Evolutionary conservation across 768 basidiomycete genomes (phyloP).

Genomic region (Rossbeevera mucosa): DNA sequence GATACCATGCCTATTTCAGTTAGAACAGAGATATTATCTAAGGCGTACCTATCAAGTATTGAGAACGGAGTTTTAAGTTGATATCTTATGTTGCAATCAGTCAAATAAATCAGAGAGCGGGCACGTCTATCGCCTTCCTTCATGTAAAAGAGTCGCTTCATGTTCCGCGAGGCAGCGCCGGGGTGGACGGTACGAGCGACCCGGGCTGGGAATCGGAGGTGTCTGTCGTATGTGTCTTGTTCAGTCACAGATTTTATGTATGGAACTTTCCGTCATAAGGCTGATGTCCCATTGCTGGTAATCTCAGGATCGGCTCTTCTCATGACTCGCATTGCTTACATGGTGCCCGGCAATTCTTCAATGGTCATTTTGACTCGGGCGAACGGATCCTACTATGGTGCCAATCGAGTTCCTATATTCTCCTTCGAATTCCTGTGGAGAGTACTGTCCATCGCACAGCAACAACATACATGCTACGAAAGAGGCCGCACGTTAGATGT

Average conservation of each 20-base stretch:
- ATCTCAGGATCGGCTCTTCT: background rate
- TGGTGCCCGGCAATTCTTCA: background rate
- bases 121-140: background rate
- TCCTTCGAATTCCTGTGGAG: background rate
- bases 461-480: background rate
- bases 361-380: background rate
- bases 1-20: background rate
- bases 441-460: slow-evolving; percentile 2
- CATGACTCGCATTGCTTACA: background rate
- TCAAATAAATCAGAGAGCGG: background rate
- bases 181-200: background rate
- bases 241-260: background rate
- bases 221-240: background rate
- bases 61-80: background rate
- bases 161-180: background rate
- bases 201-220: background rate
- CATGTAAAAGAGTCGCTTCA: background rate
- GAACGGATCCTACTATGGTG: slow-evolving; percentile 2
- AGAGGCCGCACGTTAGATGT: background rate
- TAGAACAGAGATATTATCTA: background rate
- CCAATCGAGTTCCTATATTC: slow-evolving; percentile 1
- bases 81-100: background rate
- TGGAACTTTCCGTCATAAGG: background rate
- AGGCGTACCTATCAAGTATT: background rate
- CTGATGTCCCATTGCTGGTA: background rate